Evolutionary conservation across 2,329 filamentous ascomycete species (phyloP).

Genomic region (Fusarium fujikuroi): DNA sequence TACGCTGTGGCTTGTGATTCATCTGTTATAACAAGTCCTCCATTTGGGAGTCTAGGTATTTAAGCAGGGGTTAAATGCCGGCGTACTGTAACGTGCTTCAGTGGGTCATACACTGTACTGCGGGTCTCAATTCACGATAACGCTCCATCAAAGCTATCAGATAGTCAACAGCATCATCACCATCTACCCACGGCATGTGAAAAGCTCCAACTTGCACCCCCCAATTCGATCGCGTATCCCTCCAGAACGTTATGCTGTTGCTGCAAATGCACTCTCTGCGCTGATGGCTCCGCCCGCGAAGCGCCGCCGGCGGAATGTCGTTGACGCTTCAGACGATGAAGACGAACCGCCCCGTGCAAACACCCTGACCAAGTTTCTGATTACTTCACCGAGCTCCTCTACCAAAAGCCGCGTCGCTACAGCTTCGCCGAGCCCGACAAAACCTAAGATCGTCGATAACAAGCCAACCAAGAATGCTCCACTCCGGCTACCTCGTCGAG

Average conservation of each 20-base stretch:
- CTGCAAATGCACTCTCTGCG: slow-evolving; percentile 47
- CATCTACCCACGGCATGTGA: slow-evolving; percentile 1
- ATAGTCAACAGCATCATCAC: slow-evolving; percentile 32
- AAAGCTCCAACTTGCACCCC: neutral
- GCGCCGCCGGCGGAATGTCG: slow-evolving; percentile 67
- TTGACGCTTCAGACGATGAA: slow-evolving; percentile 62
- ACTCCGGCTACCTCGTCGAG: slow-evolving; percentile 40
- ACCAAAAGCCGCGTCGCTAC: slow-evolving; percentile 47
- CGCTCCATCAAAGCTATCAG: slow-evolving; percentile 32
- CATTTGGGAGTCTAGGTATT: neutral
- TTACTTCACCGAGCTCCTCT: slow-evolving; percentile 62
- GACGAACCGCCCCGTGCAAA: slow-evolving; percentile 57
- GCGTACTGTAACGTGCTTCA: neutral
- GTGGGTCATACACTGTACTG: slow-evolving; percentile 8
- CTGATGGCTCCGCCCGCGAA: slow-evolving; percentile 68
- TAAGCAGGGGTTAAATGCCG: neutral
- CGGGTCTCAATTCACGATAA: slow-evolving; percentile 32
- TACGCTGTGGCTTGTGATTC: neutral
- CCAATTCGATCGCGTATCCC: slow-evolving; percentile 5
- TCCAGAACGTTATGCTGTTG: slow-evolving; percentile 37
- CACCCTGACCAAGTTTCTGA: slow-evolving; percentile 64
- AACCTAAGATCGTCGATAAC: slow-evolving; percentile 40
- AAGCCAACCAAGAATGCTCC: slow-evolving; percentile 38
- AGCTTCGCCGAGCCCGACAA: slow-evolving; percentile 56
- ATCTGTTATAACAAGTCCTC: neutral